A percentile compares a stretch with the other conserved stretches of the same genome.
Conservation (phyloP, 345 rosid species). For the Nasturtium officinale region DNA sequence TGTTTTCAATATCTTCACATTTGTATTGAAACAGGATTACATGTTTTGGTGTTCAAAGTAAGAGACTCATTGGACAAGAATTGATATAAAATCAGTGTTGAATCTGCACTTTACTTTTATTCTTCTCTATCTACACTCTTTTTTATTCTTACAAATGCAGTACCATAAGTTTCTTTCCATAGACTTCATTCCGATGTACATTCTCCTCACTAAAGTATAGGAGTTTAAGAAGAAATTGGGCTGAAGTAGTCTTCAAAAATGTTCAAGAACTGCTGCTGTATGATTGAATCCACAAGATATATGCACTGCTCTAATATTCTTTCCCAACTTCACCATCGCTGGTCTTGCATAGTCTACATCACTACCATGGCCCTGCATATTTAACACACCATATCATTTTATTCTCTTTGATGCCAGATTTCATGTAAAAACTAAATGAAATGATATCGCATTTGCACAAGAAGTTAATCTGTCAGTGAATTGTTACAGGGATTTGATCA, state of each 20-base stretch:
- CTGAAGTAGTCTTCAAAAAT: constrained; percentile 29
- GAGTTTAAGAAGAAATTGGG: not conserved
- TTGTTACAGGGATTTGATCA: constrained; percentile 5
- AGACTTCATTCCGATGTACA: constrained; percentile 23
- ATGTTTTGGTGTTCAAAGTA: not conserved
- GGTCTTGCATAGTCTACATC: constrained; percentile 82
- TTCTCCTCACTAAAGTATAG: not conserved
- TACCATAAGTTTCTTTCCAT: not conserved
- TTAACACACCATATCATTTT: not conserved
- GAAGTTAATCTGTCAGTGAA: not conserved
- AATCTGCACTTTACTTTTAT: not conserved
- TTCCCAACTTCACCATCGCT: constrained; percentile 50
- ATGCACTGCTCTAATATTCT: constrained; percentile 64
- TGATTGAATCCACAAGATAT: constrained; percentile 95
- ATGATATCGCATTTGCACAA: not conserved
- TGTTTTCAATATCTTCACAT: constrained; percentile 19
- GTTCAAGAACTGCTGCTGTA: constrained; percentile 74
- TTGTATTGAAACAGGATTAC: not conserved
- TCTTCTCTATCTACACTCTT: not conserved
- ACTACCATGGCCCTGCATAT: constrained; percentile 78
- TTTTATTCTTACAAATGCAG: constrained; percentile 18
- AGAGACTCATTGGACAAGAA: not conserved
- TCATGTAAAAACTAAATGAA: not conserved
- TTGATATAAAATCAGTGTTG: not conserved
- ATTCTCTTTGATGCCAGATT: not conserved